Evolutionary conservation across 1,284 basidiomycete genomes (phyloP).

Genomic region (Trichosporon sp.): DNA sequence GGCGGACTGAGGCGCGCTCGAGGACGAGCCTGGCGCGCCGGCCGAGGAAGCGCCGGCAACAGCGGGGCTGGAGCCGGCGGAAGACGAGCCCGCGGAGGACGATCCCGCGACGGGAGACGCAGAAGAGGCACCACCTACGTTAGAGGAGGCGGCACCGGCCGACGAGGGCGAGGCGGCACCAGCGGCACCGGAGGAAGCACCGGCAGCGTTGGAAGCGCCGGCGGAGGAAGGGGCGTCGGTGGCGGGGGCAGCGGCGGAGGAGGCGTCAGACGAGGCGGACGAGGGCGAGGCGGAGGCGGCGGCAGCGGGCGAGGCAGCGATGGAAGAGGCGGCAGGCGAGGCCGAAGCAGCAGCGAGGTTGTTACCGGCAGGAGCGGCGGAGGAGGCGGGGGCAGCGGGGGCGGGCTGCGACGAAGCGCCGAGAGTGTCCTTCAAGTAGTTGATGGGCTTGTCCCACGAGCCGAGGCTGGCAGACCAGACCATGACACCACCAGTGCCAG

Average conservation of each 20-base stretch:
- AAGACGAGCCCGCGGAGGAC: not conserved
- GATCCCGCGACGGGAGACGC: not conserved
- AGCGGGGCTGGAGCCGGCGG: not conserved
- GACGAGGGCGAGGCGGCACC: not conserved
- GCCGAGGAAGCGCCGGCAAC: not conserved
- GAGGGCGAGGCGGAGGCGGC: not conserved
- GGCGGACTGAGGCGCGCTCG: not conserved
- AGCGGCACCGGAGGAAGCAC: not conserved
- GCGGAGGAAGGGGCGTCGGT: not conserved
- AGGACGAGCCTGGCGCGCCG: not conserved
- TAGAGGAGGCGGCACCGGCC: not conserved
- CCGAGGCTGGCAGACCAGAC: slow-evolving; percentile 13
- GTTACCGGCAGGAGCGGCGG: not conserved
- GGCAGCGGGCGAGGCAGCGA: not conserved
- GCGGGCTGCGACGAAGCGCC: not conserved
- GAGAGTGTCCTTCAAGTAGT: slow-evolving; percentile 10
- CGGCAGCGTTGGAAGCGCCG: not conserved
- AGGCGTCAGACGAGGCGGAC: not conserved
- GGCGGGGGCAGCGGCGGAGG: not conserved
- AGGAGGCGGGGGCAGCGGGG: not conserved
- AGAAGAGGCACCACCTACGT: not conserved
- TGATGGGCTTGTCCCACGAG: slow-evolving; percentile 13
- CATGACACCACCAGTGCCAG: slow-evolving; percentile 18
- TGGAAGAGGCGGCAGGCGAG: not conserved
- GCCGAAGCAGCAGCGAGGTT: not conserved